Evolutionary conservation across 768 basidiomycete species (phyloP), one percentile per base, ranked within the genome.

Genomic region (Pleurotus djamor): DNA sequence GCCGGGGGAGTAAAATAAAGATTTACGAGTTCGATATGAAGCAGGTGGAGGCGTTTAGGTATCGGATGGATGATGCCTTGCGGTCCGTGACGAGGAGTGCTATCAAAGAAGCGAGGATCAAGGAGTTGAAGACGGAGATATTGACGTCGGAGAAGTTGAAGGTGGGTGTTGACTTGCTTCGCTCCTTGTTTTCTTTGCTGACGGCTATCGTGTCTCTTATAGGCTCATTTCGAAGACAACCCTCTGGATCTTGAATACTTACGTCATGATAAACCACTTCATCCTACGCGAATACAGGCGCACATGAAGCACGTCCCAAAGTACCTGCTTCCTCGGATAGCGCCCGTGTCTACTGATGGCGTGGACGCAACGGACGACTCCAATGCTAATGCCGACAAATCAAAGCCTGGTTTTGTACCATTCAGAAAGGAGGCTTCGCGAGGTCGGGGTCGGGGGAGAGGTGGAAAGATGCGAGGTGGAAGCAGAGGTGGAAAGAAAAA

Each of bases 181-280:
- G 54, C 13, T 34, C 4, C 36, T 35, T 14, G 12, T 47, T n/a
- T 47, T 56, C 44, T 21, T 58, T 38, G 50, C 41, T 5, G 43
- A 51, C 34, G 37, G 43, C 47, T 61, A 10, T 60, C 58, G 47
- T 33, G 10, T 35, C 36, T 28, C n/a, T 44, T 17, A 2, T 66
- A 98, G 96, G 94, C 95, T 5, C 96, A 98, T 72, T 98, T 99
- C 63, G 95, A 98, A 68, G 95, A 98, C 68, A 95, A 98, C 68
- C 96, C 96, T 1, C 79, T 92, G 6, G 96, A 98, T 68, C 80
- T 98, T 9, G 93, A 95, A 58, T 97, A 87, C 69, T 77, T 98
- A 48, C 86, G 93, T 2, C 97, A 98, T 72, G 97, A 99, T 73
- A 94, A 94, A 65, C 91, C 96, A 4, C 78, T 98, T 4, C 93